Evolutionary conservation across 2,329 filamentous ascomycete genomes (phyloP), one percentile per base, ranked within the genome.

Genomic region (Cercospora zeina): DNA sequence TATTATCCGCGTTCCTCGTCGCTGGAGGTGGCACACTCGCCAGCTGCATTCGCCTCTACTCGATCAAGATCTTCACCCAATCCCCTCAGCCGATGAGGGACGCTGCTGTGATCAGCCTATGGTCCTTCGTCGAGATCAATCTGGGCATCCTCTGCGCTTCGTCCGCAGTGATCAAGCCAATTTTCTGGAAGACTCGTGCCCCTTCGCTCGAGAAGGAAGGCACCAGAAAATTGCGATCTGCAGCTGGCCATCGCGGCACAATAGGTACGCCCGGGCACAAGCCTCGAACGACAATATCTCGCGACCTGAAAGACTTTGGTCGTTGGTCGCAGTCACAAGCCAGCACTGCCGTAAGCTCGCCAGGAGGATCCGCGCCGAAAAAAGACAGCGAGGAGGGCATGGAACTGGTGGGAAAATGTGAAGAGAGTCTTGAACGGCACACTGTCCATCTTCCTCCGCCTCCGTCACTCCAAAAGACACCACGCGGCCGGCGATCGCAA

Each of bases 41-140:
- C 30, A 73, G 71, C 58, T 71, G 72, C 21, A 65, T 71, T 16
- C 68, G 73, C 11, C 58, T 74, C 11, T 73, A 74, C 57, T 71
- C 70, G 2, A 69, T 75, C 54, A 63, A 64, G 33, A 67, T 72
- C 19, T 74, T 69, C 54, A 69, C 68, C 2, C 24, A 65, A 11
- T 71, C 69, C 5, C 64, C 61, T 14, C 67, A 73, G 30, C 70
- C 67, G 3, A 67, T 73, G 42, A 61, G 66, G 56, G 72, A 73
- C 50, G 70, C 68, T 4, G 67, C 70, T 14, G 67, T 68, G 11
- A 71, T 72, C 42, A 71, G 68, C 42, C 68, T 67, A 4, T 75
- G 72, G 73, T 72, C 70, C 2, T 71, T 74, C 64, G 63, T 74
- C 51, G 72, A 74, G 55, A 67, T 74, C 59, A 73, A 73, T 49